Percentiles rank a stretch among this genome's conserved stretches.
Conservation (phyloP, 1,139 yeast species). For the Scheffersomyces lignicola region DNA sequence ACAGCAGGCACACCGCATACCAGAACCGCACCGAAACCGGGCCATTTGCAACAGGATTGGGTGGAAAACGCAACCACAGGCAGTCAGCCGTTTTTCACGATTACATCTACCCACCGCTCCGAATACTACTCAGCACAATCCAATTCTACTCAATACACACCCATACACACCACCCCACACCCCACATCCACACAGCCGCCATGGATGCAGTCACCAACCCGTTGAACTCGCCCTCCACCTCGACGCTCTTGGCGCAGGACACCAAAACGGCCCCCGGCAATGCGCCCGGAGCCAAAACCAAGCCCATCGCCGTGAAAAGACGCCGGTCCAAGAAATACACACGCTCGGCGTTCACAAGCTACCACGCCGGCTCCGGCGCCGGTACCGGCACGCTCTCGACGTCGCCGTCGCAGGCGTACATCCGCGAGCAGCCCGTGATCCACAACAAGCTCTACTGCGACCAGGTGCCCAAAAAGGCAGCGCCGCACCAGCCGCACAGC, state of each 20-base stretch:
- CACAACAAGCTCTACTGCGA: slow-evolving; percentile 38
- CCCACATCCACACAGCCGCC: slow-evolving; percentile 9
- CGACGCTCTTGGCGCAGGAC: background rate
- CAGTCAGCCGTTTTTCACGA: no score
- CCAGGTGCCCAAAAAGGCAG: slow-evolving; percentile 7
- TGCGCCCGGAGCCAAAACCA: no score
- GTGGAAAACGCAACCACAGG: no score
- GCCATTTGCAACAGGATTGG: no score
- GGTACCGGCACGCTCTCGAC: slow-evolving; percentile 1
- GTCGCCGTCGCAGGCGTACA: slow-evolving; percentile 1
- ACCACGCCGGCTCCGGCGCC: slow-evolving; percentile 1
- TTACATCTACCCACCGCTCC: no score
- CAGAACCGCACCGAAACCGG: no score
- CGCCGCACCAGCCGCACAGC: background rate
- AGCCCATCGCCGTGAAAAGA: slow-evolving; percentile 1
- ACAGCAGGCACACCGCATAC: no score
- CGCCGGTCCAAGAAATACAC: background rate
- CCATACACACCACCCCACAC: slow-evolving; percentile 8
- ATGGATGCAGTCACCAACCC: no score
- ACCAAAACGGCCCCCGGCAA: slow-evolving; percentile 2
- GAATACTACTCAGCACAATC: no score
- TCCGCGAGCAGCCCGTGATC: slow-evolving; percentile 31
- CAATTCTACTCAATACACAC: no score
- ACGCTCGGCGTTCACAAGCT: background rate
- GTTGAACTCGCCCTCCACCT: no score